These are phyloP conservation scores for Fusarium verrucosum DNA, from an alignment of 2,329 filamentous ascomycete species.

Conservation along the genomic window DNA sequence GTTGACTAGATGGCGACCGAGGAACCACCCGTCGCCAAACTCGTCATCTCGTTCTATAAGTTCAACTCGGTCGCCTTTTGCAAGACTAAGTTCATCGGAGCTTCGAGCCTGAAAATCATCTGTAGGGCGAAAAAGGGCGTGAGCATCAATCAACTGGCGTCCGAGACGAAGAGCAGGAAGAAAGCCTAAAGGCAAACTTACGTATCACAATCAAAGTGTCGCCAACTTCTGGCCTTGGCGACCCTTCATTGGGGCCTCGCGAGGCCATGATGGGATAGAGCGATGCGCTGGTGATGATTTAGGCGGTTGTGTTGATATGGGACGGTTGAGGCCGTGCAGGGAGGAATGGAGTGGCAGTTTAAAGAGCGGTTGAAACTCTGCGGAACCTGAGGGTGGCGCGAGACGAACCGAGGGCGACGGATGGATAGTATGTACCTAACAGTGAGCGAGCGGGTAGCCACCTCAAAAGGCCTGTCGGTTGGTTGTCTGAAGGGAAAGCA, in stretches of 20 bases:
- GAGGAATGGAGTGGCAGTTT: conserved; percentile 34
- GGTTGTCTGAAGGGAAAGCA: conserved; percentile 15
- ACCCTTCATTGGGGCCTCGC: conserved; percentile 49
- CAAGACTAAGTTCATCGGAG: conserved; percentile 89
- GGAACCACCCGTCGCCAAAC: conserved; percentile 88
- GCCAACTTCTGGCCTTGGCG: conserved; percentile 66
- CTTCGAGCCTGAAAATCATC: conserved; percentile 94
- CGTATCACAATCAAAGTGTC: conserved; percentile 77
- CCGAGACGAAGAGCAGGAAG: conserved; percentile 46
- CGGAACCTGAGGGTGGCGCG: conserved; percentile 34
- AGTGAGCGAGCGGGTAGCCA: conserved; percentile 12
- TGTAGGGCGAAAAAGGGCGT: conserved; percentile 49
- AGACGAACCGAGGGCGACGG: conserved; percentile 24
- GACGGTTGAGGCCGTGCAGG: conserved; percentile 34
- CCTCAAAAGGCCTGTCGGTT: conserved; percentile 14
- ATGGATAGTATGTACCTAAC: too few species aligned
- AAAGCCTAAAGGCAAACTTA: conserved; percentile 55
- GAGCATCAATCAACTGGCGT: conserved; percentile 5
- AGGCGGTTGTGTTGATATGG: conserved; percentile 26
- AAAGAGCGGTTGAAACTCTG: conserved; percentile 39
- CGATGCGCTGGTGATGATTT: conserved; percentile 29
- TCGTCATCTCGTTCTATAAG: conserved; percentile 87
- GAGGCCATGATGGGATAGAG: conserved; percentile 54
- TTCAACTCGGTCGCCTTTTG: conserved; percentile 85
- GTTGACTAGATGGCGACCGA: conserved; percentile 78